Percentiles rank a stretch among this genome's conserved stretches.
Evolutionary conservation across 2,329 filamentous ascomycete species (phyloP).

Genomic region (Xylaria hypoxylon): DNA sequence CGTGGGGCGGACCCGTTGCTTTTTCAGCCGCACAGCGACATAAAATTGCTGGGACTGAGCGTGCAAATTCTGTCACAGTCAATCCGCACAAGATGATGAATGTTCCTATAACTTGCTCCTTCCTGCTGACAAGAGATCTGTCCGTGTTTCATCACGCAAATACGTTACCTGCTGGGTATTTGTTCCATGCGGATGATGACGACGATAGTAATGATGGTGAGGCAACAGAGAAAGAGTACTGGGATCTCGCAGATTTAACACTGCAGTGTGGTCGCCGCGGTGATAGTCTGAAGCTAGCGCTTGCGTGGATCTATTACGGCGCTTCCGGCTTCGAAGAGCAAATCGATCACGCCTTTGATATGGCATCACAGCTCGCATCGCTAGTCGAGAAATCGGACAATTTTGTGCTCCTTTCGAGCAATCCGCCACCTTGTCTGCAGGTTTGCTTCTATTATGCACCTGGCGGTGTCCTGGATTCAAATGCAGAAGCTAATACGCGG

Average conservation of each 20-base stretch:
- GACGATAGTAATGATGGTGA: conserved; percentile 46
- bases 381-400: conserved; percentile 66
- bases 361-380: conserved; percentile 75
- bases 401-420: conserved; percentile 78
- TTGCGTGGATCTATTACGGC: conserved; percentile 92
- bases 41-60: conserved; percentile 76
- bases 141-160: conserved; percentile 83
- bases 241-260: conserved; percentile 92
- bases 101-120: conserved; percentile 89
- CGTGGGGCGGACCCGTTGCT: conserved; percentile 87
- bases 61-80: conserved; percentile 84
- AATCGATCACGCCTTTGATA: conserved; percentile 78
- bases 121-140: conserved; percentile 83
- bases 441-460: conserved; percentile 92
- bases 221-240: conserved; percentile 66
- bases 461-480: conserved; percentile 60
- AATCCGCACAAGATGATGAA: conserved; percentile 99
- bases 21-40: conserved; percentile 73
- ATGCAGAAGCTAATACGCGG: conserved; percentile 60
- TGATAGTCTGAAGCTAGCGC: conserved; percentile 86
- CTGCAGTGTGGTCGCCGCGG: conserved; percentile 91
- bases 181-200: conserved; percentile 73
- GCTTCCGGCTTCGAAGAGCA: conserved; percentile 75
- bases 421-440: conserved; percentile 88
- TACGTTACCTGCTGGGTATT: conserved; percentile 86